Base-by-base conservation (phyloP, 2,329 filamentous ascomycete species). In the Colletotrichum sidae region DNA sequence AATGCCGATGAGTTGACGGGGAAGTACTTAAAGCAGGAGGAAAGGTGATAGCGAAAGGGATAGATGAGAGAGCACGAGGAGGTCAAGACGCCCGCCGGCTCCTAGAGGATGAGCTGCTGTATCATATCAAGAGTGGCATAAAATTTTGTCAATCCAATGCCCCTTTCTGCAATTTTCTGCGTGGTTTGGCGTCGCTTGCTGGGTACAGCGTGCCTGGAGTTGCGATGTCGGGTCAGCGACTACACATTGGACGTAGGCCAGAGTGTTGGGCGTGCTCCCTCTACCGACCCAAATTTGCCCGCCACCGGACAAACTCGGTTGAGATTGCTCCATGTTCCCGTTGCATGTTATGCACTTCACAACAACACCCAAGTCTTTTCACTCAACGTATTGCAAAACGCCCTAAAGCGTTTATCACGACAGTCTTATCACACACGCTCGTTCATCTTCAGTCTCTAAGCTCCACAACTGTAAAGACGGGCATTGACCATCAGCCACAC, bases 221-320 rank as follows among this genome's bases (percentile, higher is more conserved):
- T 63, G 52, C 63, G 63, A 66, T 57, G 42, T 39, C 63, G 58
- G 63, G 58, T 35, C 38, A 53, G 45, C 52, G 57, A 52, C 46
- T 37, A 38, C 35, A 34, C 45, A 11, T 33, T 54, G 17, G 45
- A 65, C 17, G 42, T 38, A 10, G 34, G 62, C 51, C 61, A 60
- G 52, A 62, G 38, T 49, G 62, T 56, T 57, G 58, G 52, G 58
- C 58, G 62, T 65, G 62, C 58, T 49, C 52, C 62, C 52, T 65
- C 62, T 57, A 57, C 56, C 38, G 50, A 60, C 62, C 62, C 58
- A 66, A 66, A 66, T 66, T 63, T 66, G 63, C 63, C 63, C 58
- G 63, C 58, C 53, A 37, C 63, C 63, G 63, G 63, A 63, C 63
- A 66, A 66, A 63, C 42, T 63, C 52, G 63, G 63, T 66, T 66